Base-by-base conservation (phyloP, 305 asterid genomes). In the Fraxinus baroniana region DNA sequence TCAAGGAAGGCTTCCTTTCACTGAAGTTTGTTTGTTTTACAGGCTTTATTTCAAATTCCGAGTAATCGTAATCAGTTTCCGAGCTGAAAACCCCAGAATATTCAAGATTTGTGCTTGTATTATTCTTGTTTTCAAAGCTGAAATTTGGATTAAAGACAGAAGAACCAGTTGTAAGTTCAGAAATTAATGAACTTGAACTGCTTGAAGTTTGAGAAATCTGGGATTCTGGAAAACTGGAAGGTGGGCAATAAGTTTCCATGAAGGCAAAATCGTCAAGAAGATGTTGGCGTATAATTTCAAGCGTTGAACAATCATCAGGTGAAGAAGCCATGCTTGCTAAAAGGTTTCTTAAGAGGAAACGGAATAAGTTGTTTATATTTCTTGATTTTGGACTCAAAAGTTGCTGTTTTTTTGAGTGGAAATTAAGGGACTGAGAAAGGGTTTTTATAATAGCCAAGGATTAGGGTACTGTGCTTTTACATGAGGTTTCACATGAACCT, bases 1-100 rank as follows among this genome's bases (percentile, higher is more conserved):
- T 89, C 13, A 89, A 20, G 1, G 76, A 77, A n/a, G 90, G 92
- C 74, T 89, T 89, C 30, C 92, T 55, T 33, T 86, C 89, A 36
- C 73, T 74, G 44, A 83, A 84, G 66, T 77, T 82, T 0, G 80
- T 3, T 52, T 72, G 77, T 78, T 80, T 86, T 44, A 35, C 41
- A 17, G 80, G 78, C 75, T 80, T 78, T 46, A 87, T 36, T 75
- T 84, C 83, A 4, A 82, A 30, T 7, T 83, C 85, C 0, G 22
- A 35, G 7, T 71, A 26, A 76, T 39, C 37, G 3, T 66, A 10
- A 3, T 66, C 36, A 10, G 1, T 26, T 66, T 4, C 26, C 5
- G 74, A 26, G n/a, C n/a, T n/a, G n/a, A n/a, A n/a, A n/a, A n/a
- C n/a, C n/a, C n/a, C n/a, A n/a, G n/a, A n/a, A n/a, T n/a, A n/a